phyloP scores from a whole-genome alignment of 805 yeast genomes.

The Saccharomycopsis fodiens region DNA sequence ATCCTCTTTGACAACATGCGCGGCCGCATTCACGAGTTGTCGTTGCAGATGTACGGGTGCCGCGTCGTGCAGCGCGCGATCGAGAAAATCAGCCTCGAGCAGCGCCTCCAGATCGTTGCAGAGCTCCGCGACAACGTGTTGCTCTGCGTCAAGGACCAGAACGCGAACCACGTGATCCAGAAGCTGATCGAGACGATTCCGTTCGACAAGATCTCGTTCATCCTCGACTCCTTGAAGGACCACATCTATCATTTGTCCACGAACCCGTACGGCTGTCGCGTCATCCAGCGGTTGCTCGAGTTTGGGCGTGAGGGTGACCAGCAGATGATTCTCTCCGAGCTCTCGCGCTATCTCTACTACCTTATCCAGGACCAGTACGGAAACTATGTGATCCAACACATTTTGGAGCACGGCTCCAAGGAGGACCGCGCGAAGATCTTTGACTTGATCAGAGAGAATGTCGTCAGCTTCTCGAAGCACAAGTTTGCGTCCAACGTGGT shows the following conservation, averaged over 20 bases:
- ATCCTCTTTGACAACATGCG: conserved; percentile 63
- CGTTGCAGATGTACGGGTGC: conserved; percentile 96
- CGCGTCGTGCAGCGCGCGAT: conserved; percentile 93
- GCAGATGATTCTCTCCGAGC: conserved; percentile 56
- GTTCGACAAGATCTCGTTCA: conserved; percentile 57
- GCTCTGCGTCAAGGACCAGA: conserved; percentile 83
- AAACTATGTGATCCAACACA: conserved; percentile 94
- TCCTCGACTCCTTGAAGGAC: conserved; percentile 60
- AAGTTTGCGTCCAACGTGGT: conserved; percentile 97
- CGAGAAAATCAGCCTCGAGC: conserved; percentile 56
- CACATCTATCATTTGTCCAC: conserved; percentile 80
- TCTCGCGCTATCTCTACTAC: conserved; percentile 62
- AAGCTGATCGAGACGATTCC: conserved; percentile 87
- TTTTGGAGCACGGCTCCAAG: conserved; percentile 70
- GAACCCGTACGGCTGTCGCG: conserved; percentile 97
- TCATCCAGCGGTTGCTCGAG: conserved; percentile 86
- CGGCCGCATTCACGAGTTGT: conserved; percentile 65
- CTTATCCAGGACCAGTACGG: conserved; percentile 96
- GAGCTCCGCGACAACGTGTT: conserved; percentile 62
- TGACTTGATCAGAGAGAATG: conserved; percentile 58
- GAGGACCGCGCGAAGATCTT: conserved; percentile 53
- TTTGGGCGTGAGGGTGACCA: conserved; percentile 63
- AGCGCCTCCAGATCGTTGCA: conserved; percentile 58
- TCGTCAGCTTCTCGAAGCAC: conserved; percentile 84
- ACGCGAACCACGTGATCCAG: conserved; percentile 97